Evolutionary conservation across 106 monocot species (phyloP).

Genomic region (Hemerocallis citrina): DNA sequence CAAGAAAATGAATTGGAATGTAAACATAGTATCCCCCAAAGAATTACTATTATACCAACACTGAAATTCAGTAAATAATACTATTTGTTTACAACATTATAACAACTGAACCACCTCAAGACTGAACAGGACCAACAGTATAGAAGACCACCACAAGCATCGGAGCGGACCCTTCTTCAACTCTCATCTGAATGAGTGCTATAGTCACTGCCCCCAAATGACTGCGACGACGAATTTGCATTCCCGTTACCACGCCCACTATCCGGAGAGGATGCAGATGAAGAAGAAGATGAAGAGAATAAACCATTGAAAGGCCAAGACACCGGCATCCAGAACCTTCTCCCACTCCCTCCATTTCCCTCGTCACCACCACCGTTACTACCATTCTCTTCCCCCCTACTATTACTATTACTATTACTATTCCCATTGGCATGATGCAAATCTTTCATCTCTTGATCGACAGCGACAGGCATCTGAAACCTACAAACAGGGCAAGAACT

Average conservation of each 20-base stretch:
- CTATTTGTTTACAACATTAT: background rate
- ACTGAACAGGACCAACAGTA: too few species aligned
- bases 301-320: slow-evolving; percentile 57
- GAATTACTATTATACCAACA: too few species aligned
- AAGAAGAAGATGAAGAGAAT: slow-evolving; percentile 24
- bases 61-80: too few species aligned
- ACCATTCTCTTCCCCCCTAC: background rate
- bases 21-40: too few species aligned
- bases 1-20: too few species aligned
- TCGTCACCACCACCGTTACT: background rate
- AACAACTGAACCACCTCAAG: background rate
- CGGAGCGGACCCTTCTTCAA: too few species aligned
- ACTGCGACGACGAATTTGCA: background rate
- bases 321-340: slow-evolving; percentile 32
- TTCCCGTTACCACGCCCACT: background rate
- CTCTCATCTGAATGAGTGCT: background rate
- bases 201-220: too few species aligned
- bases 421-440: too few species aligned
- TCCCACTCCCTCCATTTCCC: slow-evolving; percentile 1
- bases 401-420: slow-evolving; percentile 3
- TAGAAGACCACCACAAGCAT: too few species aligned
- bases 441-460: slow-evolving; percentile 7
- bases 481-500: slow-evolving; percentile 88
- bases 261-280: background rate
- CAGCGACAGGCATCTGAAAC: slow-evolving; percentile 58